Evolutionary conservation across 139 green algal genomes (phyloP).

Genomic region (Coelastrella sp.): DNA sequence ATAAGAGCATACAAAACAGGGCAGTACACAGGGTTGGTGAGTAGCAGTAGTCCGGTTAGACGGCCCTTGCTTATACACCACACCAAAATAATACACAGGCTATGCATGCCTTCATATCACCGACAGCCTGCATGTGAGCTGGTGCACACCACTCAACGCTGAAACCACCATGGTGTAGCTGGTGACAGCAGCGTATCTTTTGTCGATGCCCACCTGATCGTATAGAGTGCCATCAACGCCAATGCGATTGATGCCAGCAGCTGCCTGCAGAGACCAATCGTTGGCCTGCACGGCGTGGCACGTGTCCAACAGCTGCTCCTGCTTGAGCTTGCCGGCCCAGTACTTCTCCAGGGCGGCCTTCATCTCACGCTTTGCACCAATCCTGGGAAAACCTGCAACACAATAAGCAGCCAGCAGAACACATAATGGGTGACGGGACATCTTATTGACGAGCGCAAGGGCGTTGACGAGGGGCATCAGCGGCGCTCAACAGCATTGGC

Average conservation of each 20-base stretch:
- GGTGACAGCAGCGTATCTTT: neutral
- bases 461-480: too few relatives aligned
- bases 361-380: conserved; percentile 85
- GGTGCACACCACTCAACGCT: too few relatives aligned
- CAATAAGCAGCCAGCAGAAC: neutral
- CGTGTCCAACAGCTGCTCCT: conserved; percentile 66
- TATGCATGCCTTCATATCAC: neutral
- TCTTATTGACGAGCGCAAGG: too few relatives aligned
- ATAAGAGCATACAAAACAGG: neutral
- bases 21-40: neutral
- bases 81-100: too few relatives aligned
- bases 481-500: too few relatives aligned
- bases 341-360: conserved; percentile 88
- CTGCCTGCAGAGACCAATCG: conserved; percentile 70
- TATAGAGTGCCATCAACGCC: conserved; percentile 89
- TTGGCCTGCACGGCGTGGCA: conserved; percentile 52
- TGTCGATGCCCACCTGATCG: conserved; percentile 67
- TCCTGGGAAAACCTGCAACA: conserved; percentile 78
- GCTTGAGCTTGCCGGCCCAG: conserved; percentile 69
- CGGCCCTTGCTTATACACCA: too few relatives aligned
- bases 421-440: too few relatives aligned
- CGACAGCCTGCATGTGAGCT: neutral
- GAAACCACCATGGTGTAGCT: neutral
- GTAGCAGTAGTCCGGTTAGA: neutral
- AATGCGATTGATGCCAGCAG: conserved; percentile 73